Base-by-base conservation (phyloP, 768 basidiomycete genomes). In the Mycena amicta region DNA sequence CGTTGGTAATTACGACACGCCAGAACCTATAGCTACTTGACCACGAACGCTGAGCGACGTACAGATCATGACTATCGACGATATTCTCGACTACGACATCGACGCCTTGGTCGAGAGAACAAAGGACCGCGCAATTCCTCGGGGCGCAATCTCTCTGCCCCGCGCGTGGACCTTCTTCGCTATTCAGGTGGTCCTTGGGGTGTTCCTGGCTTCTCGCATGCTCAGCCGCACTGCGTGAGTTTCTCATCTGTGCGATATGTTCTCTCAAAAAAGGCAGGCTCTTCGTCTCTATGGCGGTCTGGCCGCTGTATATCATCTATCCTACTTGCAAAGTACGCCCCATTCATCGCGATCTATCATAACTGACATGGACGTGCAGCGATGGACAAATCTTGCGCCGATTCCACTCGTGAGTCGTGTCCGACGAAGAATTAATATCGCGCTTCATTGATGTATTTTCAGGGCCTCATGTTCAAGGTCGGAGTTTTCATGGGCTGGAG, bases 31-130 rank as follows among this genome's bases (percentile, higher is more conserved):
- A n/a, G n/a, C n/a, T n/a, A n/a, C n/a, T n/a, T n/a, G n/a, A n/a
- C n/a, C n/a, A n/a, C n/a, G n/a, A n/a, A n/a, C n/a, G n/a, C n/a
- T n/a, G n/a, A n/a, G n/a, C n/a, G n/a, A n/a, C n/a, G n/a, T 22
- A 13, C 30, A 72, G 71, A 71, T 72, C 16, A 72, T 72, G 71
- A 70, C 70, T 13, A 71, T 72, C 22, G 71, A 72, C 43, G 70
- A 71, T 41, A 61, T 71, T 20, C 62, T 72, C 5, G 70, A 72
- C 56, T 60, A 60, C 47, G 66, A 70, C 27, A 63, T 72, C 57
- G 71, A 72, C 29, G 65, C 40, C 8, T 20, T 68, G 23, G 71
- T 72, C 16, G 67, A 67, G 46, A 63, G 70, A n/a, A 72, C 71
- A 4, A 69, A 65, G 52, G 52, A 61, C 1, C 63, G 71, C 1